Base-by-base conservation (phyloP, 495 filamentous ascomycete species). In the Tuber umbilicatum region DNA sequence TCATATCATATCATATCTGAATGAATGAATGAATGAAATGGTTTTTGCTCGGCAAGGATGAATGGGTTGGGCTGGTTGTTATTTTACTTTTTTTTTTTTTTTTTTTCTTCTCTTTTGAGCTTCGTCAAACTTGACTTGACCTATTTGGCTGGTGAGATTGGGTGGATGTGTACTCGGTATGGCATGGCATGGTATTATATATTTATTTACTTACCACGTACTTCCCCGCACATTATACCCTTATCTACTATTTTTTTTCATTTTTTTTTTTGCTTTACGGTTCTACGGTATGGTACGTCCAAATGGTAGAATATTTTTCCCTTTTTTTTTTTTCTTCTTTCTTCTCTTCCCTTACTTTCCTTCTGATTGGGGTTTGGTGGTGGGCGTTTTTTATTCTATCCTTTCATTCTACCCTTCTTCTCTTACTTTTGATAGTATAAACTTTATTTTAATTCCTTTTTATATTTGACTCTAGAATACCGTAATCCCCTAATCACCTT, bases 301-400 rank as follows among this genome's bases (percentile, higher is more conserved):
- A 55, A 55, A 12, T 55, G 9, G 47, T 23, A 55, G 10, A 55
- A 50, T 75, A n/a, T n/a, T n/a, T n/a, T n/a, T n/a, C n/a, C n/a
- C n/a, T n/a, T 75, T 70, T 73, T 68, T 67, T 14, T 6, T 17
- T 47, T 68, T 72, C 73, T 70, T 70, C 50, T 70, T 23, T 6
- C n/a, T 47, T 69, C 35, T 68, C 70, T 72, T 50, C 37, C 60
- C 50, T 72, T 69, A 69, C 69, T n/a, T 69, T 76, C 71, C 21
- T 47, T 31, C 68, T 55, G 47, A 45, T 60, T 50, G 12, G n/a
- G 43, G 14, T 71, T 67, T 40, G 55, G 77, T 76, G 47, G 73
- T 74, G 71, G 77, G 67, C 71, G 70, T 41, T 76, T 38, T 68
- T 42, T 64, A 70, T 39, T 21, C 50, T 41, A 38, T 74, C 50